Base-by-base conservation (phyloP, 441 rosid species). In the Arabidopsis lyrata region DNA sequence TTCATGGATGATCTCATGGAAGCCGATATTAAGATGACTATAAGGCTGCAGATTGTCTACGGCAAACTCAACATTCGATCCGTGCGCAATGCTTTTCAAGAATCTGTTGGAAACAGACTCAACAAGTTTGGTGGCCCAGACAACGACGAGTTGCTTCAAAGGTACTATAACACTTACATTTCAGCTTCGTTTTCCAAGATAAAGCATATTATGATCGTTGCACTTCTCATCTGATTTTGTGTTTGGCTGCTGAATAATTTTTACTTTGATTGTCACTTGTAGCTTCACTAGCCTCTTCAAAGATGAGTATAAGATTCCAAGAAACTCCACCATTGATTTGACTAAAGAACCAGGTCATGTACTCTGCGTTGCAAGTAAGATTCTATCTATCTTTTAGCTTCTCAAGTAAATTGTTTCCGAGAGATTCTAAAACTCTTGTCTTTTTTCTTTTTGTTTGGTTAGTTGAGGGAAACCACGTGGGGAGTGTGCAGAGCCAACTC, bases 271-370 rank as follows among this genome's bases (percentile, higher is more conserved):
- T 15, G 10, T 42, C 61, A 56, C 3, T 56, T 81, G 81, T 76
- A 94, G 99, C 81, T 94, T 94, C 58, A 88, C 95, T 78, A 79
- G 89, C 44, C 91, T 81, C 80, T 94, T 94, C 82, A 92, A 90
- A 83, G 99, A 94, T 81, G 99, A 92, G 72, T 85, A 80, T 71
- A 92, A 90, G 78, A 89, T 91, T 57, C 97, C 99, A 10, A 84
- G 81, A 39, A 86, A 91, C 58, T 86, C 97, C 20, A 82, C 82
- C 59, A 90, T 94, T 72, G 92, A 88, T 70, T 84, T 94, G 74
- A 83, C 95, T 20, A 82, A 83, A 83, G 93, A 92, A 63, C 87
- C 60, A 15, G 94, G 91, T 75, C 66, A 89, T 68, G 78, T 86
- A 22, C 92, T 90, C 74, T 79, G 77, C 45, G 93, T 97, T 61